A percentile compares a stretch with the other conserved stretches of the same genome.
These are phyloP conservation scores for Stephania japonica DNA, from an alignment of 164 flowering plant genomes.

Conservation along the genomic window DNA sequence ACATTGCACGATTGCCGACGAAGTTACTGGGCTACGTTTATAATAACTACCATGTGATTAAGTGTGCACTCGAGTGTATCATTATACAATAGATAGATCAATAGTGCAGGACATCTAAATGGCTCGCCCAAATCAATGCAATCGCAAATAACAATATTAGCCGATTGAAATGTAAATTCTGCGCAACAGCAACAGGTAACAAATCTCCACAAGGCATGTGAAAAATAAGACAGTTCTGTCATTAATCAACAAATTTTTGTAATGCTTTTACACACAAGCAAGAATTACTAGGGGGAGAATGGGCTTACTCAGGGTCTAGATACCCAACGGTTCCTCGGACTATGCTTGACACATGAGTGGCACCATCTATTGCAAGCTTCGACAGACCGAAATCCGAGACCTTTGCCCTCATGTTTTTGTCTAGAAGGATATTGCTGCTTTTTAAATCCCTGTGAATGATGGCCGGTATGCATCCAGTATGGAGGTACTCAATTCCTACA, in stretches of 20 bases:
- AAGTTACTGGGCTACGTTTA: background rate
- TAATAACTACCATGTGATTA: background rate
- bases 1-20: background rate
- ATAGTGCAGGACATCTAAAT: background rate
- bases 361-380: constrained; percentile 65
- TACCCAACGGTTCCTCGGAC: constrained; percentile 98
- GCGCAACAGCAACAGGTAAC: background rate
- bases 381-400: constrained; percentile 99
- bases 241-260: background rate
- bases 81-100: background rate
- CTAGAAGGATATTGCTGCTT: constrained; percentile 95
- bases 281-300: background rate
- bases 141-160: background rate
- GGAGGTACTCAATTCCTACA: constrained; percentile 94
- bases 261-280: background rate
- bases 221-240: background rate
- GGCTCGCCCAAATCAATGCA: background rate
- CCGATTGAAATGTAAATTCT: background rate
- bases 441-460: constrained; percentile 93
- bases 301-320: constrained; percentile 92
- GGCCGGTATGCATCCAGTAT: constrained; percentile 86
- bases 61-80: background rate
- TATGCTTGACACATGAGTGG: constrained; percentile 90
- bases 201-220: background rate
- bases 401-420: constrained; percentile 91